Percentiles rank a stretch among this genome's conserved stretches.
These are phyloP conservation scores for Chlorella sp. DNA, from an alignment of 139 green algal genomes.

Conservation along the genomic window DNA sequence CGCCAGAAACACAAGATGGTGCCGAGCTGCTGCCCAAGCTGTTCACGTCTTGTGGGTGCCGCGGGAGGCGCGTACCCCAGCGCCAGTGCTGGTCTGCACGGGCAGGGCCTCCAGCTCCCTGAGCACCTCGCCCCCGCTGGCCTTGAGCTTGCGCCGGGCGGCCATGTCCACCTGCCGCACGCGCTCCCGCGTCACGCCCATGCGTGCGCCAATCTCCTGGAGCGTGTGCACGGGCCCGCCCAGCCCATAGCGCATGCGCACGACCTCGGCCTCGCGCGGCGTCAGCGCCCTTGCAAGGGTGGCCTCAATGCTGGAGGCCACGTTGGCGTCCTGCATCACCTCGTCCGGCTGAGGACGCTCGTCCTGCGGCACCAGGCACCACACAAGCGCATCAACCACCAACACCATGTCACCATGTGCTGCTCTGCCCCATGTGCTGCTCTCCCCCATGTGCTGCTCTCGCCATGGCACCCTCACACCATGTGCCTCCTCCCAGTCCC, in stretches of 20 bases:
- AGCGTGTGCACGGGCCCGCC: conserved; percentile 73
- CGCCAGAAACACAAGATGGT: too few species aligned
- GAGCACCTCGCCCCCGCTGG: not conserved
- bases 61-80: not conserved
- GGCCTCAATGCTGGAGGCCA: conserved; percentile 39
- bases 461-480: too few species aligned
- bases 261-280: conserved; percentile 71
- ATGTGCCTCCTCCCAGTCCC: too few species aligned
- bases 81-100: not conserved
- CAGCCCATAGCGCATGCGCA: conserved; percentile 90
- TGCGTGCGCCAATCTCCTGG: conserved; percentile 72
- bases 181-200: conserved; percentile 85
- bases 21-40: too few species aligned
- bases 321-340: conserved; percentile 11
- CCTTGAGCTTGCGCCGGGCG: not conserved
- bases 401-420: too few species aligned
- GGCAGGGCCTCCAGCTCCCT: not conserved
- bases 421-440: too few species aligned
- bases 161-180: conserved; percentile 93
- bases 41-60: not conserved
- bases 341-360: conserved; percentile 11
- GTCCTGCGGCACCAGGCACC: too few species aligned
- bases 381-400: not conserved
- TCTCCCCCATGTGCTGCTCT: too few species aligned
- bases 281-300: conserved; percentile 34